A percentile compares a stretch with the other conserved stretches of the same genome.
These are phyloP conservation scores for Penicillium silybi DNA, from an alignment of 495 filamentous ascomycete species.

Conservation along the genomic window DNA sequence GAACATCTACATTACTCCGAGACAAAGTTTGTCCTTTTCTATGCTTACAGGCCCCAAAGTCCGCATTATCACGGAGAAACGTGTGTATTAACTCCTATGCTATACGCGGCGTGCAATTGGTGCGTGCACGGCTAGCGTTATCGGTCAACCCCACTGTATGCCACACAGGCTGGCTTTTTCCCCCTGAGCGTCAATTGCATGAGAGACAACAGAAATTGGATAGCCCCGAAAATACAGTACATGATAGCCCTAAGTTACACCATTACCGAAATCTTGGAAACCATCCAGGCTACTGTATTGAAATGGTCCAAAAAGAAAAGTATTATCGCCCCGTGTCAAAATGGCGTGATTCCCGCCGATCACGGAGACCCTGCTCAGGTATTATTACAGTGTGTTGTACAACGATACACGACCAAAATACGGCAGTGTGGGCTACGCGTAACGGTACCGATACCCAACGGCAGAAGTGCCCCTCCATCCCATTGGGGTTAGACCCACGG, in stretches of 20 bases:
- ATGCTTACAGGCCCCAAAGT: not conserved
- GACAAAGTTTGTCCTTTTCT: not conserved
- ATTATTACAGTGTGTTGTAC: not conserved
- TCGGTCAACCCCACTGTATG: not conserved
- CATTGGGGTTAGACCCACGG: slow-evolving; percentile 17
- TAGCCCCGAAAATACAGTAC: not conserved
- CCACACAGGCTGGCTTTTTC: not conserved
- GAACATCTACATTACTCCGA: not conserved
- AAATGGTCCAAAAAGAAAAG: not conserved
- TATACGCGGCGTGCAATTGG: not conserved
- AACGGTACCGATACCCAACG: not conserved
- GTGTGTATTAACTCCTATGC: not conserved
- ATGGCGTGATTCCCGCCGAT: slow-evolving; percentile 25
- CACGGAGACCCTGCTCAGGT: slow-evolving; percentile 13
- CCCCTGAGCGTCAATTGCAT: not conserved
- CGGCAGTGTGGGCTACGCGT: not conserved
- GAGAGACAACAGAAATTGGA: not conserved
- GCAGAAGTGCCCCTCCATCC: slow-evolving; percentile 23
- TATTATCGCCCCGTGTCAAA: slow-evolving; percentile 13
- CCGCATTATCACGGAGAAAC: not conserved
- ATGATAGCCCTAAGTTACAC: not conserved
- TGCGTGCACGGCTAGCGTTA: not conserved
- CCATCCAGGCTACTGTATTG: no score
- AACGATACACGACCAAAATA: slow-evolving; percentile 5
- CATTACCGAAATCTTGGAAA: not conserved